Evolutionary conservation across 2,329 filamentous ascomycete species (phyloP).

Genomic region (Nemania abortiva): DNA sequence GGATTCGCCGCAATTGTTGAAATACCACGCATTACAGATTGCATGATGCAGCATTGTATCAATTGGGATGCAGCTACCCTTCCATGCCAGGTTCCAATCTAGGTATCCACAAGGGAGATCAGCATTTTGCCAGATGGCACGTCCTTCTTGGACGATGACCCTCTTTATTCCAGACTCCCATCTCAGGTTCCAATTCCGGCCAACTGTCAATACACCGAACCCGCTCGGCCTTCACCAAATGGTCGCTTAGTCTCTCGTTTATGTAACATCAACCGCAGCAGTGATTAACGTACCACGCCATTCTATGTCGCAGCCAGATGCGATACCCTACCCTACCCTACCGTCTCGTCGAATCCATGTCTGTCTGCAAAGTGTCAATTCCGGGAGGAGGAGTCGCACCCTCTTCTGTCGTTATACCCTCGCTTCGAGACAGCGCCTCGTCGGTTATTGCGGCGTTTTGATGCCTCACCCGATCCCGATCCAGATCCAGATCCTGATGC

Average conservation of each 20-base stretch:
- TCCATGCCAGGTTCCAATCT: conserved; percentile 52
- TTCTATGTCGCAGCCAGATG: conserved; percentile 40
- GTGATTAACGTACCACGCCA: conserved; percentile 40
- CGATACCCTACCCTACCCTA: conserved; percentile 22
- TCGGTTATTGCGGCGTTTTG: conserved; percentile 53
- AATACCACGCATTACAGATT: conserved; percentile 36
- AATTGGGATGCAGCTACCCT: conserved; percentile 50
- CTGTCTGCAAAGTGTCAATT: conserved; percentile 42
- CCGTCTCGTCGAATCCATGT: conserved; percentile 39
- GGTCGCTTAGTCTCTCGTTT: conserved; percentile 39
- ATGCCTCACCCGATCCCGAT: conserved; percentile 51
- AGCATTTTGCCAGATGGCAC: conserved; percentile 61
- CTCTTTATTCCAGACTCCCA: conserved; percentile 48
- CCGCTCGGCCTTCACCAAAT: conserved; percentile 44
- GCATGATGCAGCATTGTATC: conserved; percentile 40
- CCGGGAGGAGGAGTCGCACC: conserved; percentile 45
- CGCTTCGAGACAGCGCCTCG: conserved; percentile 48
- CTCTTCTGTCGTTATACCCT: conserved; percentile 50
- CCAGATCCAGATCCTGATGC: conserved; percentile 42
- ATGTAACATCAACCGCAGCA: conserved; percentile 38
- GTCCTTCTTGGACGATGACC: conserved; percentile 57
- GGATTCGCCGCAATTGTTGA: conserved; percentile 46
- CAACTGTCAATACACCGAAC: conserved; percentile 42
- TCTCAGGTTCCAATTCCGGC: conserved; percentile 45
- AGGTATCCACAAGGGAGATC: conserved; percentile 54